Evolutionary conservation across 306 rosid species (phyloP), one percentile per base, ranked within the genome.

Genomic region (Quercus agrifolia): DNA sequence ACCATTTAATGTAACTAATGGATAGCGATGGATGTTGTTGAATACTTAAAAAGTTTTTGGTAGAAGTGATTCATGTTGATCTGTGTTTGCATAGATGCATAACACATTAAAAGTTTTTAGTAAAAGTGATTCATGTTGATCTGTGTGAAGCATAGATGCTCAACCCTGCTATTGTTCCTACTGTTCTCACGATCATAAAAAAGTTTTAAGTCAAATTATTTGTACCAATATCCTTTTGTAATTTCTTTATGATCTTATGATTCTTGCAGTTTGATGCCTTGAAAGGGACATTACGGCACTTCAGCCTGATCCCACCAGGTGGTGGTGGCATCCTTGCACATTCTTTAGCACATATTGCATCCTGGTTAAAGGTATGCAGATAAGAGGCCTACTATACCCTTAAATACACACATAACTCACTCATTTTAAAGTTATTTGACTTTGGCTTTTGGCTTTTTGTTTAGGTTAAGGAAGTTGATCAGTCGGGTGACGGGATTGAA

Each of bases 291-390:
- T 76, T 95, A 44, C 88, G 89, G 72, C 94, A 89, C 86, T 93
- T 86, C 81, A 87, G 85, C 83, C 85, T 96, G 54, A 89, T 96
- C 74, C 97, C 96, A 61, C 92, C 91, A 2, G 92, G 94, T 71
- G 98, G 94, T 49, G 93, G 98, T 1, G 97, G 98, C 70, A 86
- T 96, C 33, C 61, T 93, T 86, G 86, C 94, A 20, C 97, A 91
- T 88, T 89, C 93, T 77, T 81, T 93, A 61, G 99, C 97, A 71
- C 86, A 73, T 56, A 41, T 96, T 55, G 98, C 94, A 81, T 91
- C 96, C 78, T 90, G 87, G 92, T 83, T 96, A 80, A 96, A 91
- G 99, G 99, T 96, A 85, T 46, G 77, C 64, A 59, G 55, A 73
- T 61, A 70, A 59, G 62, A 78, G 72, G 68, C 55, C 70, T 74